Percentiles rank a stretch among this genome's conserved stretches.
These are phyloP conservation scores for Pseudogymnoascus sp. DNA, from an alignment of 2,329 filamentous ascomycete genomes.

Conservation along the genomic window DNA sequence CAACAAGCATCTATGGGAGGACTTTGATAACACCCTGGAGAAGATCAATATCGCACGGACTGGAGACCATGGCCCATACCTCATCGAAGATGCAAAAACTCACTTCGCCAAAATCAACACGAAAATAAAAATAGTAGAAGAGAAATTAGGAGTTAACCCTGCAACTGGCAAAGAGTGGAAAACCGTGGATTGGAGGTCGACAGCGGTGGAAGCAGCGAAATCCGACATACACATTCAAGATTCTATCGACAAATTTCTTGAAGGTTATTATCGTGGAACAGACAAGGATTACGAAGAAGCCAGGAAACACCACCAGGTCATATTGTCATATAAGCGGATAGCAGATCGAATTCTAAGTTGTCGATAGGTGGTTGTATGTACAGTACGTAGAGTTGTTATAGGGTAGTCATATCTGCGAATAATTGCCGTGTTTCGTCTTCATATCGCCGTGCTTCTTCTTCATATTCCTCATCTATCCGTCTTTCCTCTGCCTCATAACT, in stretches of 20 bases:
- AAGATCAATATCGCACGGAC: not conserved
- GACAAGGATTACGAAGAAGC: not conserved
- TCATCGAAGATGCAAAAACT: too few species aligned
- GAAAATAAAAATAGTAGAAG: too few species aligned
- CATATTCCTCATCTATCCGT: not conserved
- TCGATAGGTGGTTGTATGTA: not conserved
- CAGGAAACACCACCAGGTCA: not conserved
- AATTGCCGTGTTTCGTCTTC: not conserved
- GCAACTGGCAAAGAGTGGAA: too few species aligned
- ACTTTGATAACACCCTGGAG: not conserved
- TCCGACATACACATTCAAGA: too few species aligned
- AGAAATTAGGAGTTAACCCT: too few species aligned
- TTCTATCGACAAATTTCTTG: too few species aligned
- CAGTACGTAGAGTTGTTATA: not conserved
- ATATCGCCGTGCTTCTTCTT: not conserved
- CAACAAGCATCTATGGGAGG: not conserved
- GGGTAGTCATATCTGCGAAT: not conserved
- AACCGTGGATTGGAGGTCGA: too few species aligned
- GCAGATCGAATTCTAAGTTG: not conserved
- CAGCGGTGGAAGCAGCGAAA: too few species aligned
- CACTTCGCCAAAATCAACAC: not conserved
- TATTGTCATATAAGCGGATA: not conserved
- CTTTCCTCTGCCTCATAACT: not conserved
- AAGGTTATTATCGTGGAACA: not conserved
- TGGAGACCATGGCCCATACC: too few species aligned